phyloP scores from a whole-genome alignment of 177 flowering plant genomes.

The Vitis hybrid region DNA sequence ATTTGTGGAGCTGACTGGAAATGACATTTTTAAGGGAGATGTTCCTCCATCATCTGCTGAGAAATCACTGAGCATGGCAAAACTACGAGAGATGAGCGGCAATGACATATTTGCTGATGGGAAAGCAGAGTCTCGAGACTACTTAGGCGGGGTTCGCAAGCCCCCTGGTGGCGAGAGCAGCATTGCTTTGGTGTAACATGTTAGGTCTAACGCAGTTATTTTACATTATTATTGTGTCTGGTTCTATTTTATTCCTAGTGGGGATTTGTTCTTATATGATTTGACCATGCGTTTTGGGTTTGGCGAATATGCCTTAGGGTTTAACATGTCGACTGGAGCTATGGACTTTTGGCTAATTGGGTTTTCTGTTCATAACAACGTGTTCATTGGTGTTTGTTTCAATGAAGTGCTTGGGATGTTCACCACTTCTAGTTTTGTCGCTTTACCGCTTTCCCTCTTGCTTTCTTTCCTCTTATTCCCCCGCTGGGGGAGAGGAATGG shows the following conservation, averaged over 20 bases:
- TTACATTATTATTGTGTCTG: conserved; percentile 13
- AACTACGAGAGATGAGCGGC: conserved; percentile 89
- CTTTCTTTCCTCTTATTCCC: too few relatives aligned
- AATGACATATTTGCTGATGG: conserved; percentile 92
- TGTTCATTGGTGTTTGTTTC: conserved; percentile 13
- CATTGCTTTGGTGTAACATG: conserved; percentile 80
- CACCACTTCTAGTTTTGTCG: conserved; percentile 1
- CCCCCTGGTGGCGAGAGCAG: conserved; percentile 99
- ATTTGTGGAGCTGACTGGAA: conserved; percentile 77
- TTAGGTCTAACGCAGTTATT: conserved; percentile 25
- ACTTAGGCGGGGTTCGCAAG: conserved; percentile 89
- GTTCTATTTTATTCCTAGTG: conserved; percentile 19
- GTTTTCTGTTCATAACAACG: conserved; percentile 23
- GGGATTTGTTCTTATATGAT: conserved; percentile 21
- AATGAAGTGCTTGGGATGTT: conserved; percentile 7
- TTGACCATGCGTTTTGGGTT: conserved; percentile 29
- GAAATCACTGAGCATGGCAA: conserved; percentile 80
- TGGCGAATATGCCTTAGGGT: conserved; percentile 20
- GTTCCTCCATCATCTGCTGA: conserved; percentile 68
- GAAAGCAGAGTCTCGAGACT: conserved; percentile 74
- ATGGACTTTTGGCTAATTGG: conserved; percentile 34
- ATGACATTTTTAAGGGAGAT: conserved; percentile 86
- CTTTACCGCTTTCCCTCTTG: too few relatives aligned
- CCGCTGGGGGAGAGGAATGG: too few relatives aligned
- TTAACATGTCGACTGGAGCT: conserved; percentile 31